Evolutionary conservation across 148 eudicot species (phyloP).

Genomic region (Suaeda aralocaspica): DNA sequence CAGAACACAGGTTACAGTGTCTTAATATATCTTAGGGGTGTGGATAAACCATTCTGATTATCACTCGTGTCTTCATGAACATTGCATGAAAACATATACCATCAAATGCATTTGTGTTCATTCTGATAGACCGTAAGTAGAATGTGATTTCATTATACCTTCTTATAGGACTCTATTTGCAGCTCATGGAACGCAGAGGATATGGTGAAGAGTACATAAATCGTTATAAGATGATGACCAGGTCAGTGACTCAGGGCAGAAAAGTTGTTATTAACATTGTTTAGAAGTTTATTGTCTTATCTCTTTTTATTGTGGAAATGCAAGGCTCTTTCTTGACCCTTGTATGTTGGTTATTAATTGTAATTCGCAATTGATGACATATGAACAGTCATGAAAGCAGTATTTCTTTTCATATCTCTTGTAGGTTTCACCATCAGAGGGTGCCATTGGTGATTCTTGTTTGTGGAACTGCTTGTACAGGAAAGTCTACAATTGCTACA

Average conservation of each 20-base stretch:
- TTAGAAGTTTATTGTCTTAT: slow-evolving; percentile 2
- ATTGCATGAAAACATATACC: not conserved
- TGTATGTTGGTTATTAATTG: not conserved
- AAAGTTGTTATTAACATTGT: not conserved
- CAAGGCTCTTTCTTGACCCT: not conserved
- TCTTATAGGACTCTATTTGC: slow-evolving; percentile 38
- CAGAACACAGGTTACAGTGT: no score
- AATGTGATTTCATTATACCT: slow-evolving; percentile 21
- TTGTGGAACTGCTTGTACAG: slow-evolving; percentile 98
- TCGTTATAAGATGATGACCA: slow-evolving; percentile 98
- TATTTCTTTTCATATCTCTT: slow-evolving; percentile 18
- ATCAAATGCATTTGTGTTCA: slow-evolving; percentile 8
- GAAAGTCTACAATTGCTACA: slow-evolving; percentile 97
- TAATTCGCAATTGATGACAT: not conserved
- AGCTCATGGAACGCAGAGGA: slow-evolving; percentile 97
- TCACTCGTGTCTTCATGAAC: not conserved
- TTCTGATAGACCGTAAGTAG: slow-evolving; percentile 2
- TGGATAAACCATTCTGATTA: no score
- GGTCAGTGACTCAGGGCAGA: slow-evolving; percentile 54
- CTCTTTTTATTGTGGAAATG: not conserved
- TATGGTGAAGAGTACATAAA: slow-evolving; percentile 93
- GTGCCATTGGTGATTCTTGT: slow-evolving; percentile 97
- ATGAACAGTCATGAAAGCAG: not conserved
- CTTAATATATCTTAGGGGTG: no score
- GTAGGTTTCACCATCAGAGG: slow-evolving; percentile 96